A percentile compares a stretch with the other conserved stretches of the same genome.
phyloP scores from a whole-genome alignment of 441 rosid genomes.

The Gossypium schwendimanii region DNA sequence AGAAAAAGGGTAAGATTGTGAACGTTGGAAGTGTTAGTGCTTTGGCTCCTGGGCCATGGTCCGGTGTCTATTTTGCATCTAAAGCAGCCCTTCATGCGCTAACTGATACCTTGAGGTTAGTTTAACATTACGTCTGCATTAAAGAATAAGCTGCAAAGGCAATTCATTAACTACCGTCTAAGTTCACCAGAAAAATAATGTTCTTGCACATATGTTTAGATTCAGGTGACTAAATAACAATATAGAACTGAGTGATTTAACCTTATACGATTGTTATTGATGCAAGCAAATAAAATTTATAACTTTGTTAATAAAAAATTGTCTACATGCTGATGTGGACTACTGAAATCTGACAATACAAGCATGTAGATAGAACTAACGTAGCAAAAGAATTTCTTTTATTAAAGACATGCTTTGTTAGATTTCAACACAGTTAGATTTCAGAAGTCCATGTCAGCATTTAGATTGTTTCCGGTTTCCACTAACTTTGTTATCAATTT shows the following conservation, averaged over 20 bases:
- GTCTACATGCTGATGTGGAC: neutral
- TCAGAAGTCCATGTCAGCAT: neutral
- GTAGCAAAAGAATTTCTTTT: neutral
- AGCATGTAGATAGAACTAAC: neutral
- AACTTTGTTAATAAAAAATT: neutral
- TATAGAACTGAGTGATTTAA: neutral
- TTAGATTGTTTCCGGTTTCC: neutral
- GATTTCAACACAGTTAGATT: too few species aligned
- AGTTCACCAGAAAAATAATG: neutral
- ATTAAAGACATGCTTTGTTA: neutral
- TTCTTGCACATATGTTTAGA: neutral
- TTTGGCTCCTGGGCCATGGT: constrained; percentile 52
- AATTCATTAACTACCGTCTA: neutral
- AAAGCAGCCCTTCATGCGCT: constrained; percentile 81
- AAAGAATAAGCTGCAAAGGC: neutral
- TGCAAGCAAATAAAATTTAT: neutral
- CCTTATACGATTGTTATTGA: neutral
- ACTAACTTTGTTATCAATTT: neutral
- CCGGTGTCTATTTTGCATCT: constrained; percentile 67
- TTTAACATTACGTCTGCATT: neutral
- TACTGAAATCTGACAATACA: neutral
- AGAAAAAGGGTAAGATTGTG: constrained; percentile 63
- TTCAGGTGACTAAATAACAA: neutral
- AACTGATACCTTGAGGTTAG: constrained; percentile 73
- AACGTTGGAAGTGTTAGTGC: constrained; percentile 67